Base-by-base conservation (phyloP, 2,329 filamentous ascomycete genomes). In the Paracamarosporium sp. region DNA sequence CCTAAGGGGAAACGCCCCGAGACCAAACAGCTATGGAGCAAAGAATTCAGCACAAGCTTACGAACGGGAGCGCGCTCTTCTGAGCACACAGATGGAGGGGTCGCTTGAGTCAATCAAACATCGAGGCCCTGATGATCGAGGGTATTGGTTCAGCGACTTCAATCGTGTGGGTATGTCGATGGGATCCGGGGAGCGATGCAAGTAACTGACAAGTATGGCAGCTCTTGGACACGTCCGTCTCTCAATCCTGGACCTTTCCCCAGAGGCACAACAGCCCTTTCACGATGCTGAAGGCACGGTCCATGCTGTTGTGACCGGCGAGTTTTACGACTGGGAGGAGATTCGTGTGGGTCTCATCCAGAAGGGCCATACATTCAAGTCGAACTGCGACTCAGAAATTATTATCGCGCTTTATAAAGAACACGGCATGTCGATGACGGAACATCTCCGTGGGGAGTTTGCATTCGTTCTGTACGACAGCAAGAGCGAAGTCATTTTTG, bases 241-340 rank as follows among this genome's bases (percentile, higher is more conserved):
- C 12, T 55, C 69, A 1, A 73, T 73, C 40, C 57, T 64, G 31
- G 70, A 72, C 45, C 57, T 72, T 2, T 60, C 55, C 27, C 61
- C 64, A 6, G 57, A 63, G 38, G 68, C 58, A 11, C 55, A 61
- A n/a, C 70, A 71, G 22, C 68, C 69, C n/a, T 66, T 72, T 33
- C 68, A 70, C 46, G 61, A 64, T 46, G 25, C 30, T 2, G 56
- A 62, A 11, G 24, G 22, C 4, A 38, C 43, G 5, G 54, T 87
- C 17, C 83, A 86, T 65, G 83, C 83, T 1, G 80, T 87, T n/a
- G 82, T 87, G 24, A 86, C 85, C 56, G 85, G 85, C 27, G 85
- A 87, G 67, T 76, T 87, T n/a, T 87, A 87, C 66, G 82, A 84
- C 63, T 76, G 81, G 56, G 81, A 85, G 47, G 63, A 70, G 11